Evolutionary conservation across 208 protist species (phyloP).

Genomic region (Leishmania tropica): DNA sequence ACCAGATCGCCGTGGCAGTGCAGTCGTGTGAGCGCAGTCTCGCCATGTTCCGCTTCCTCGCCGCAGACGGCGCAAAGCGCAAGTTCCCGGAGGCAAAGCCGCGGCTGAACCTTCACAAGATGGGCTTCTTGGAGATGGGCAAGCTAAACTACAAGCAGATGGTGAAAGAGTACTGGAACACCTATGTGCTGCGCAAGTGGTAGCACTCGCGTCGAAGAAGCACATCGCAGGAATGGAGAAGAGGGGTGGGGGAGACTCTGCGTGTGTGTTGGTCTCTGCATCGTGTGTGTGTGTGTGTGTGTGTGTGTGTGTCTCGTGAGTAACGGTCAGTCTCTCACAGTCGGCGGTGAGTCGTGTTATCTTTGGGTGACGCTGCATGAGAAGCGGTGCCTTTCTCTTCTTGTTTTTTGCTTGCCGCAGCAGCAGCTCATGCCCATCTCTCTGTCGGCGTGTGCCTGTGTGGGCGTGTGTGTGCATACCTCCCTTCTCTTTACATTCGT

Average conservation of each 20-base stretch:
- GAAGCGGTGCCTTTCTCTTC: background rate
- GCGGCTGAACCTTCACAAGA: constrained; percentile 85
- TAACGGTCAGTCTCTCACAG: background rate
- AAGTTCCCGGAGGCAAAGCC: constrained; percentile 87
- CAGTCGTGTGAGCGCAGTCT: constrained; percentile 86
- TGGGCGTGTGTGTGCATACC: background rate
- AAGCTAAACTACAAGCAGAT: constrained; percentile 90
- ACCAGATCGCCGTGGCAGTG: constrained; percentile 83
- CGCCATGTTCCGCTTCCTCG: constrained; percentile 84
- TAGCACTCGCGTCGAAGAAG: constrained; percentile 21
- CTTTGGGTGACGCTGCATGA: background rate
- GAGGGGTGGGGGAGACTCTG: too few relatives aligned
- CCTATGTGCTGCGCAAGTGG: constrained; percentile 86
- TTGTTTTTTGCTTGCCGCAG: background rate
- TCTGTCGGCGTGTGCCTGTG: background rate
- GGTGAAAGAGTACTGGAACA: constrained; percentile 92
- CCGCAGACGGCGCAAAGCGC: constrained; percentile 76
- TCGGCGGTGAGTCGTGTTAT: background rate
- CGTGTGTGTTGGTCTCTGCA: background rate
- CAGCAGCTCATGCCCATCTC: too few relatives aligned
- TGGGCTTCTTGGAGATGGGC: constrained; percentile 87
- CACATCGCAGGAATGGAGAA: background rate
- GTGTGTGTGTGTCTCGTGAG: background rate
- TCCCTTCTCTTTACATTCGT: background rate
- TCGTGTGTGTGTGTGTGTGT: too few relatives aligned